Evolutionary conservation across 768 basidiomycete genomes (phyloP), one percentile per base, ranked within the genome.

Genomic region (Panaeolus papilionaceus): DNA sequence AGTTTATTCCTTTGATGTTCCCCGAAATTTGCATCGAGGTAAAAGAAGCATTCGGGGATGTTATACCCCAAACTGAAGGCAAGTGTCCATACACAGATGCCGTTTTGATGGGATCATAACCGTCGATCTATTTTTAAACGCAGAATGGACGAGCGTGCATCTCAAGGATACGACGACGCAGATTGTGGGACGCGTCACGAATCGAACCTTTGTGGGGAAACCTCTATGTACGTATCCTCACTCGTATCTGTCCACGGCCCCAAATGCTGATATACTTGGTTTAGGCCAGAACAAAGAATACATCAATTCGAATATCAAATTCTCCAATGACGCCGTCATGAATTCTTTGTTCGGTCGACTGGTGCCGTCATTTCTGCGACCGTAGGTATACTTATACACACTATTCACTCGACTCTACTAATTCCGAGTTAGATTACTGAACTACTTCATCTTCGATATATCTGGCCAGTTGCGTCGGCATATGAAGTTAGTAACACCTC

Each of bases 201-300:
- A 84, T 68, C 80, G 87, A 18, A 58, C 80, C 0, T 84, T 88
- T 65, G 82, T 88, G 6, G 88, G 86, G 0, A 73, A 80, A 38
- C 84, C 85, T 1, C 61, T 84, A 1, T 87, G 86, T 85, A 66
- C 61, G 80, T 68, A 20, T 54, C 63, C 18, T 45, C 3, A 8
- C 33, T 16, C 14, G 0, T 40, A 37, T 33, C 11, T 14, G 33
- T 9, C 9, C 16, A 2, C 33, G 14, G 54, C 20, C 47, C 33
- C 9, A 58, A 28, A 9, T 58, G 33, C 28, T 58, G 8, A 26
- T 14, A 16, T 16, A 28, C 33, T 16, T 26, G 6, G 7, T 33
- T 23, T 33, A 67, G 66, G 66, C 18, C 40, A 62, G 49, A 63
- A 67, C 42, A 44, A 28, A 8, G 66, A 67, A 37, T 67, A 62